Conservation (phyloP, 2,329 filamentous ascomycete species). For the Emergomyces orientalis region DNA sequence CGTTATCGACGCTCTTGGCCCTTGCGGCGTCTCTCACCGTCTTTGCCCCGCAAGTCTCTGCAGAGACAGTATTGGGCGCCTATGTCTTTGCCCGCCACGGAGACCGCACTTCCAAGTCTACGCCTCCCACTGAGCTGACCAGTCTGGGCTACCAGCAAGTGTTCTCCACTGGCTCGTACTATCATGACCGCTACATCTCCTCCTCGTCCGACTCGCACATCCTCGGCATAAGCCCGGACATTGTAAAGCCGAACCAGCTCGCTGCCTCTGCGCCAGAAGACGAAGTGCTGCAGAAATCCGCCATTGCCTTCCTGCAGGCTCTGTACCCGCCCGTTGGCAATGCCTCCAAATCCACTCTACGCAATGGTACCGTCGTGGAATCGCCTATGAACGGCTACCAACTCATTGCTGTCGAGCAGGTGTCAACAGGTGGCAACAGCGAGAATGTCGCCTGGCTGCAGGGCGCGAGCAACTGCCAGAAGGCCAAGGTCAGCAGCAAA, state of each 20-base stretch:
- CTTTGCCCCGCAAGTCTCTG: slow-evolving; percentile 19
- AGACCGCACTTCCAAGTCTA: slow-evolving; percentile 72
- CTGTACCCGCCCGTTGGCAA: slow-evolving; percentile 69
- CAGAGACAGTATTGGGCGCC: slow-evolving; percentile 66
- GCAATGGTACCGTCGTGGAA: slow-evolving; percentile 58
- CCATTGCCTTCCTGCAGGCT: slow-evolving; percentile 70
- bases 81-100: slow-evolving; percentile 89
- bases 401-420: slow-evolving; percentile 62
- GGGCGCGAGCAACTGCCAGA: slow-evolving; percentile 46
- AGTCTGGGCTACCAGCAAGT: slow-evolving; percentile 70
- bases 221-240: slow-evolving; percentile 53
- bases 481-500: slow-evolving; percentile 46
- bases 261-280: slow-evolving; percentile 63
- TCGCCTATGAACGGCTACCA: slow-evolving; percentile 73
- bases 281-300: slow-evolving; percentile 70
- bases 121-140: slow-evolving; percentile 63
- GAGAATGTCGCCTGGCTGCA: slow-evolving; percentile 52
- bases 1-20: background rate
- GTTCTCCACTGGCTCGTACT: slow-evolving; percentile 63
- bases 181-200: slow-evolving; percentile 64
- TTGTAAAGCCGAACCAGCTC: slow-evolving; percentile 62
- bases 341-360: slow-evolving; percentile 51
- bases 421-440: slow-evolving; percentile 51
- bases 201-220: slow-evolving; percentile 52
- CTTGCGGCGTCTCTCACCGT: slow-evolving; percentile 18